These are phyloP conservation scores for Physcia stellaris DNA, from an alignment of 495 filamentous ascomycete species.

Conservation along the genomic window DNA sequence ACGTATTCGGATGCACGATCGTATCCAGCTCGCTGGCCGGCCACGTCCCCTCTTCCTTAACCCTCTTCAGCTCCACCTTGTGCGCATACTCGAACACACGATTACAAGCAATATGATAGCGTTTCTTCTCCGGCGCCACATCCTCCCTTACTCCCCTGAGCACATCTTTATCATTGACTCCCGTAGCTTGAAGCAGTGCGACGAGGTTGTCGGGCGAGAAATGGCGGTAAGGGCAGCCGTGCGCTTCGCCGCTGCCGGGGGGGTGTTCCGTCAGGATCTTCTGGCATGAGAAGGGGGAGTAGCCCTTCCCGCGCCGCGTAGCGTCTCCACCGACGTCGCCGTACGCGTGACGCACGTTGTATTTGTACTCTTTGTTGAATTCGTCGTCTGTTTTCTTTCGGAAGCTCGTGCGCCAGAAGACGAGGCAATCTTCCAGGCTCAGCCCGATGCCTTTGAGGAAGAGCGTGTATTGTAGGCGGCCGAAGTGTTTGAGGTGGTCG, in stretches of 20 bases:
- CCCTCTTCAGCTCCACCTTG: slow-evolving; percentile 74
- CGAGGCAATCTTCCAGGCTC: slow-evolving; percentile 76
- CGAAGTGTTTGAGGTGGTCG: slow-evolving; percentile 82
- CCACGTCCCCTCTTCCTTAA: slow-evolving; percentile 71
- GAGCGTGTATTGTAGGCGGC: slow-evolving; percentile 86
- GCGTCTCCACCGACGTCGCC: slow-evolving; percentile 91
- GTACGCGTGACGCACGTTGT: slow-evolving; percentile 89
- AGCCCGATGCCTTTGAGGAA: slow-evolving; percentile 97
- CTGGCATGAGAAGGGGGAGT: slow-evolving; percentile 83
- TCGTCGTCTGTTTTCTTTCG: slow-evolving; percentile 73
- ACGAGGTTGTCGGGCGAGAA: slow-evolving; percentile 78
- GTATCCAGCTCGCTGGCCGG: slow-evolving; percentile 74
- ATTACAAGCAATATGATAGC: slow-evolving; percentile 95
- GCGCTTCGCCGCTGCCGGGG: slow-evolving; percentile 69
- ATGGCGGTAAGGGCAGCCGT: slow-evolving; percentile 94
- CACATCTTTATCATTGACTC: slow-evolving; percentile 63
- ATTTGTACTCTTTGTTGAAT: slow-evolving; percentile 92
- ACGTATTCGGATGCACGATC: slow-evolving; percentile 95
- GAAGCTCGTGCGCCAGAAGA: slow-evolving; percentile 87
- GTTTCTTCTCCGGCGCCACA: slow-evolving; percentile 67
- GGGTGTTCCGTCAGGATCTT: slow-evolving; percentile 80
- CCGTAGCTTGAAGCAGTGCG: slow-evolving; percentile 54
- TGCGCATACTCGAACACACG: slow-evolving; percentile 84
- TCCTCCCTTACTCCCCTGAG: slow-evolving; percentile 77
- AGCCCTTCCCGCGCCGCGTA: slow-evolving; percentile 71